Conservation (phyloP, 129 eudicot genomes). For the Cynara cardunculus region DNA sequence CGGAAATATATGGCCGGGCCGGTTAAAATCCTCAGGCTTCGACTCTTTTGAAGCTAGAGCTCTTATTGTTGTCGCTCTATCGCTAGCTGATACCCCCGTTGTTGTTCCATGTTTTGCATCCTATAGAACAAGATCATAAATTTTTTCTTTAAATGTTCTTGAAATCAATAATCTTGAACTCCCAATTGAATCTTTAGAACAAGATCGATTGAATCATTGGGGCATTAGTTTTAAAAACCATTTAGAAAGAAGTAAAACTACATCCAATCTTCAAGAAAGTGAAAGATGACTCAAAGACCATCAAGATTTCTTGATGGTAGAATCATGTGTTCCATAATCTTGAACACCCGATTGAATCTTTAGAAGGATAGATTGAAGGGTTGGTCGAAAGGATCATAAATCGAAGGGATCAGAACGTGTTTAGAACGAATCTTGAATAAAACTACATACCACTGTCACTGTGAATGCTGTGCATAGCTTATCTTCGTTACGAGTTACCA, state of each 20-base stretch:
- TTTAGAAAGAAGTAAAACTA: background rate
- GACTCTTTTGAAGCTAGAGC: constrained; percentile 77
- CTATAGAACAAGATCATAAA: constrained; percentile 27
- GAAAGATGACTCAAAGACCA: background rate
- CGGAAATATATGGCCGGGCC: constrained; percentile 91
- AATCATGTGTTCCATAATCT: background rate
- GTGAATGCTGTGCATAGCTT: constrained; percentile 76
- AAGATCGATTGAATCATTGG: background rate
- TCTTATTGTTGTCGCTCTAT: constrained; percentile 67
- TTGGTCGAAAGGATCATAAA: background rate
- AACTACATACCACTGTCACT: constrained; percentile 66
- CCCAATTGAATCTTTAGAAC: background rate
- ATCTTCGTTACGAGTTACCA: constrained; percentile 72
- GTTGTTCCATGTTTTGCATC: constrained; percentile 89
- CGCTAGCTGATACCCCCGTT: constrained; percentile 79
- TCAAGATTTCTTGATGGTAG: background rate
- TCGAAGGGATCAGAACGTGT: background rate
- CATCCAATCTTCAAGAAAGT: background rate
- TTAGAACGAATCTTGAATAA: background rate
- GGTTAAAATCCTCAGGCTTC: constrained; percentile 69
- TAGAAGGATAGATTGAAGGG: background rate
- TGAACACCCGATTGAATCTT: background rate
- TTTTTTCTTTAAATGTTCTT: background rate
- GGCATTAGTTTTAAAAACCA: background rate
- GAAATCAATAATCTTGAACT: background rate